Percentiles rank a stretch among this genome's conserved stretches.
These are phyloP conservation scores for Bisporella sp. DNA, from an alignment of 2,329 filamentous ascomycete species.

Conservation along the genomic window DNA sequence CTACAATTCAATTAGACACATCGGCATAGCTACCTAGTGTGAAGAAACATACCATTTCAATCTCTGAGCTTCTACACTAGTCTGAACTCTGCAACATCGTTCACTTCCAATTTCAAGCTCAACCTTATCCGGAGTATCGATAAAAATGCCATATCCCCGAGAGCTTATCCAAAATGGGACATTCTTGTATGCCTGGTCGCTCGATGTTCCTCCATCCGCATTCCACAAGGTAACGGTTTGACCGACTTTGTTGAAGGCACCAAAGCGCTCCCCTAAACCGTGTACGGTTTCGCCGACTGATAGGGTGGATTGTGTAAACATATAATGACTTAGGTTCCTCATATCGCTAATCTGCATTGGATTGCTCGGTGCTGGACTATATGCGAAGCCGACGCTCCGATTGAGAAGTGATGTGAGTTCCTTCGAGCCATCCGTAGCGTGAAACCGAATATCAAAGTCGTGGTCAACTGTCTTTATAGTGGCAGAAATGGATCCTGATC, in stretches of 20 bases:
- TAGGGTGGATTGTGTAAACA: slow-evolving; percentile 49
- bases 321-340: slow-evolving; percentile 44
- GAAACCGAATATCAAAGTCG: slow-evolving; percentile 49
- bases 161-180: slow-evolving; percentile 64
- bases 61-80: slow-evolving; percentile 60
- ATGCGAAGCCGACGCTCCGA: slow-evolving; percentile 51
- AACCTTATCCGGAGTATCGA: slow-evolving; percentile 62
- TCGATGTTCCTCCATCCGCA: slow-evolving; percentile 57
- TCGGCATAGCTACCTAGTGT: too few relatives aligned
- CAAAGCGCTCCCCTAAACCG: slow-evolving; percentile 70
- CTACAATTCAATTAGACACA: slow-evolving; percentile 4
- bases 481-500: slow-evolving; percentile 43
- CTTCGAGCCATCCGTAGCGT: slow-evolving; percentile 41
- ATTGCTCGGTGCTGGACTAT: slow-evolving; percentile 44
- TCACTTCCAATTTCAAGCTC: slow-evolving; percentile 71
- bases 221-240: slow-evolving; percentile 62
- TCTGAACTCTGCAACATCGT: slow-evolving; percentile 63
- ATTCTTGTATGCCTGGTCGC: slow-evolving; percentile 68
- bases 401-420: slow-evolving; percentile 46
- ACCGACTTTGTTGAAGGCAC: slow-evolving; percentile 69
- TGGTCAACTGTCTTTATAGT: slow-evolving; percentile 42
- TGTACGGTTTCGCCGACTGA: slow-evolving; percentile 60
- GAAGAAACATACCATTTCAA: slow-evolving; percentile 47
- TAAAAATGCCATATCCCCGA: slow-evolving; percentile 70
- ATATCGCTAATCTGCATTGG: slow-evolving; percentile 48